A percentile compares a stretch with the other conserved stretches of the same genome.
These are phyloP conservation scores for Venturia asperata DNA, from an alignment of 2,329 filamentous ascomycete genomes.

Conservation along the genomic window DNA sequence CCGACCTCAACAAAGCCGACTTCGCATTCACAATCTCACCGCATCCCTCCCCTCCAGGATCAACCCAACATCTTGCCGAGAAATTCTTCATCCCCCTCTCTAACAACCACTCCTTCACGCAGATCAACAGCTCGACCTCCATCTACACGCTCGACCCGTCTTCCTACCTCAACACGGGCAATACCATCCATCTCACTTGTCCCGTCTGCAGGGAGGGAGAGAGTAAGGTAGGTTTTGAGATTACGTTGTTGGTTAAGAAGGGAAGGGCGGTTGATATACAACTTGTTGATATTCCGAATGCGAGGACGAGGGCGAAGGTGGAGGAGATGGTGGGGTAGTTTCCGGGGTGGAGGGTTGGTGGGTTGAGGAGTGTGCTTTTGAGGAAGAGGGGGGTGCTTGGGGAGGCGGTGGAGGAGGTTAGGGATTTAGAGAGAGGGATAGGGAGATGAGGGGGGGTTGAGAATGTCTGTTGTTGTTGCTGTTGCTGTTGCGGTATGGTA, in stretches of 20 bases:
- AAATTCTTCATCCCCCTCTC: neutral
- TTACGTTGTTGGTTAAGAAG: neutral
- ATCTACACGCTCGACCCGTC: neutral
- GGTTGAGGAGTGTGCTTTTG: neutral
- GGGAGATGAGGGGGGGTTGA: neutral
- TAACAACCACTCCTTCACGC: neutral
- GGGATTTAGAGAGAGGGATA: neutral
- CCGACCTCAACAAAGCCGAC: constrained; percentile 4
- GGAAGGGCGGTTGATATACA: neutral
- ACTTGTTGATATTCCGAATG: neutral
- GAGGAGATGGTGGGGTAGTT: neutral
- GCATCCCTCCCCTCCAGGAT: neutral
- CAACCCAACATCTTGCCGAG: neutral
- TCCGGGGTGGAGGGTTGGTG: neutral
- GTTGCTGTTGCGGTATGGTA: no score
- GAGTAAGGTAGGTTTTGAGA: neutral
- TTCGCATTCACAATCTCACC: constrained; percentile 2
- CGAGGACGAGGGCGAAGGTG: neutral
- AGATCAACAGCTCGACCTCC: neutral
- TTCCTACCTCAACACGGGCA: neutral
- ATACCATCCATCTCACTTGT: neutral
- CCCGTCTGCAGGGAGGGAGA: neutral
- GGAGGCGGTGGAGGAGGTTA: neutral
- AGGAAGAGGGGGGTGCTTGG: neutral
- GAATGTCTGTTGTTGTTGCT: no score